Percentiles rank a stretch among this genome's conserved stretches.
These are phyloP conservation scores for Trichoderma guizhouense DNA, from an alignment of 2,329 filamentous ascomycete genomes.

Conservation along the genomic window DNA sequence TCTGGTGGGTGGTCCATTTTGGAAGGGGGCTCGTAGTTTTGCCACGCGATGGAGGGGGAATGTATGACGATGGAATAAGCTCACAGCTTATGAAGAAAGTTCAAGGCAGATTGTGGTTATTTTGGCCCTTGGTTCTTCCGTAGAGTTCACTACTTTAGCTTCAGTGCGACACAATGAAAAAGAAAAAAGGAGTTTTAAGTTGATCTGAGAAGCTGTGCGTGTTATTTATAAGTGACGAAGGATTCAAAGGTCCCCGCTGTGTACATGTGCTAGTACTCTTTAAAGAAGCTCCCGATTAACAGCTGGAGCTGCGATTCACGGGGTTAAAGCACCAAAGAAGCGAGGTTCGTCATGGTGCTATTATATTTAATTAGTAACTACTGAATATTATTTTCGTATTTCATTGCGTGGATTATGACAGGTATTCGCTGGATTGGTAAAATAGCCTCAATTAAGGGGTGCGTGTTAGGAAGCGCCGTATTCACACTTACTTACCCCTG, in stretches of 20 bases:
- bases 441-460: not conserved
- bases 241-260: not conserved
- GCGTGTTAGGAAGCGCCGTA: not conserved
- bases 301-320: not conserved
- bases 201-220: not conserved
- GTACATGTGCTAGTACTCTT: not conserved
- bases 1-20: slow-evolving; percentile 2
- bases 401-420: not conserved
- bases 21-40: not conserved
- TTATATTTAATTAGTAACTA: not conserved
- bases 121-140: not conserved
- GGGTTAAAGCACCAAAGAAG: not conserved
- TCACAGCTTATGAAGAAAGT: not conserved
- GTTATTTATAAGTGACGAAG: not conserved
- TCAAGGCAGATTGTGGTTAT: not conserved
- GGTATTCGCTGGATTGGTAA: not conserved
- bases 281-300: not conserved
- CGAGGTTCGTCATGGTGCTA: not conserved
- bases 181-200: not conserved
- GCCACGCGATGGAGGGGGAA: not conserved
- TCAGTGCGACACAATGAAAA: not conserved
- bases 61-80: not conserved
- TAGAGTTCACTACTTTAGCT: not conserved
- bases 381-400: not conserved
- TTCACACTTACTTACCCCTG: not conserved